Base-by-base conservation (phyloP, 768 basidiomycete genomes). In the Gymnopilus junonius region DNA sequence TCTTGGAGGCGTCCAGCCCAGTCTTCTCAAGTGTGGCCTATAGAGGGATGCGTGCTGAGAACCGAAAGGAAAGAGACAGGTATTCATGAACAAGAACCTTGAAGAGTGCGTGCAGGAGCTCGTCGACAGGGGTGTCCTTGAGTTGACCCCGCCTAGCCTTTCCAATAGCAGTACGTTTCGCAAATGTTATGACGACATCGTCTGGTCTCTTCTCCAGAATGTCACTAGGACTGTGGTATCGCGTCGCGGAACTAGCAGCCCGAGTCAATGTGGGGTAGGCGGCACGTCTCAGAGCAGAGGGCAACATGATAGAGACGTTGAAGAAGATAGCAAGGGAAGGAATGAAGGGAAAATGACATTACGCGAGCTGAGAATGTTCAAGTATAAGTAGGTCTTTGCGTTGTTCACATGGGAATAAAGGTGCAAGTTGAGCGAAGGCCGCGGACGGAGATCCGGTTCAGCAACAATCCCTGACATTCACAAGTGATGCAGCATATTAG, bases 151-250 rank as follows among this genome's bases (percentile, higher is more conserved):
- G 98, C 83, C 87, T 93, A 35, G 91, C 90, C 70, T 82, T 87
- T 25, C 94, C 93, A 65, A 94, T 83, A n/a, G 94, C 87, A n/a
- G 93, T 95, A 54, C 95, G 87, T 73, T 91, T 90, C 12, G 93
- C 94, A 68, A 92, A 93, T 2, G 92, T 93, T 62, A 97, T 89
- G 64, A 97, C 95, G 15, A 96, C 92, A 75, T 97, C 95, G 64
- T 93, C 86, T 0, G 89, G 84, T 55, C 82, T 86, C 82, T 87
- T 91, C 74, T 89, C 81, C 31, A 93, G 79, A 50, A 93, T 73
- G 8, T 80, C 79, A 34, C 82, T 63, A 32, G 84, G 79, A 11
- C 88, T 87, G 67, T 61, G 82, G 70, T 74, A 85, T 23, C 66
- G 61, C 54, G 74, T 71, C 25, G 70, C 66, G 4, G 81, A 77